Base-by-base conservation (phyloP, 495 filamentous ascomycete species). In the Penicillium antarcticum region DNA sequence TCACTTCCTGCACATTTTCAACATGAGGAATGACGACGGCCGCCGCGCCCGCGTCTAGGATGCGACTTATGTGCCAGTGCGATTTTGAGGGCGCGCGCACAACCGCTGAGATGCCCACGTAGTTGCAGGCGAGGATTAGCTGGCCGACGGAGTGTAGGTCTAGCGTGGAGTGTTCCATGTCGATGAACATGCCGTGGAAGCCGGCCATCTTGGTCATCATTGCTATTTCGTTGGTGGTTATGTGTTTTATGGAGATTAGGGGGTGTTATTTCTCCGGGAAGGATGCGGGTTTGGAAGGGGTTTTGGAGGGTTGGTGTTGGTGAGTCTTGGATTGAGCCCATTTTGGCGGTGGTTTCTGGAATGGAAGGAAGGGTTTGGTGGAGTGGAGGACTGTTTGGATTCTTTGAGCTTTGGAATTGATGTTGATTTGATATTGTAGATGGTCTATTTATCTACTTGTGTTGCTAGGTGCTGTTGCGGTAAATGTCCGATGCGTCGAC, bases 21-120 rank as follows among this genome's bases (percentile, higher is more conserved):
- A 67, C 57, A 35, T 70, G 66, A 1, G 66, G 66, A 14, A 70
- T 56, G 0, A 67, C 58, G 9, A 70, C 66, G 0, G 60, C 66
- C 0, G 55, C 45, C 12, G 66, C 66, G 3, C 66, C 66, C 5
- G 55, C 60, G 36, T 70, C 66, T 1, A 70, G 58, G 21, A 67
- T 61, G 4, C 63, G 57, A 37, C 60, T 62, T 26, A 70, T 56
- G 39, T 62, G 58, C 61, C 61, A 65, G 35, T 63, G 60, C 0
- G 63, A 60, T 35, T 63, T 65, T 48, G 63, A 67, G 2, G 66
- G 66, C n/a, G 56, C 52, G 1, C 66, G 61, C 13, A 70, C 64
- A 4, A 70, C 53, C 11, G 66, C 58, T 0, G 66, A 56, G 17
- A 67, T 34, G 5, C 61, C 62, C 35, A 52, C 57, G 32, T 55